Evolutionary conservation across 2,329 filamentous ascomycete genomes (phyloP), one percentile per base, ranked within the genome.

Genomic region (Rasamsonia emersonii): DNA sequence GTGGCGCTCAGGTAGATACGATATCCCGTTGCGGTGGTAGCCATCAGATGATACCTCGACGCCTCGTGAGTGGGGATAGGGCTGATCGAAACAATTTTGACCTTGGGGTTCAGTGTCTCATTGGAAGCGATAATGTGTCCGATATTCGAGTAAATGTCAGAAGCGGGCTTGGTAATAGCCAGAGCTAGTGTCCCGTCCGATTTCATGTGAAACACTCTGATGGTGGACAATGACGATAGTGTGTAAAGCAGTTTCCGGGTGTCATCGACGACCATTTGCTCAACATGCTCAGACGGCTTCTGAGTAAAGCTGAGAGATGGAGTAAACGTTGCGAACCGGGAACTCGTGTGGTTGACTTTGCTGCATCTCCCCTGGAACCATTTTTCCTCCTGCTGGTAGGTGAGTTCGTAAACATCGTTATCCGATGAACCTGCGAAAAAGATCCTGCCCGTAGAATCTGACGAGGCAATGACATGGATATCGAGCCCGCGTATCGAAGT

Each of bases 321-420:
- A 15, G 55, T 50, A 33, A 64, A 62, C n/a, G 75, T 79, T 35
- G 72, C 71, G 67, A 83, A 79, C 19, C 81, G 79, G 3, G 75
- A 77, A 54, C 75, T 80, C 29, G 81, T 89, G 56, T 95, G 91
- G 53, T 93, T 93, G 41, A 89, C 78, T 61, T 88, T 94, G 38
- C 81, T 79, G 54, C 85, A 93, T 43, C 82, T 76, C 57, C 79
- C 86, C 32, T 83, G 81, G 54, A 98, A 98, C 91, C 91, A 98
- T 47, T 83, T 82, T 61, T 98, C 91, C 57, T 96, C 86, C 51
- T 94, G 86, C 59, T 96, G 89, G 55, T 98, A 98, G 45, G 82
- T 88, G 33, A 98, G 73, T 60, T 98, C 91, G 56, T 91, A 85
- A 28, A 98, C 77, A 47, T 96, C 88, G 42, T 86, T 86, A 43